phyloP scores from a whole-genome alignment of 1,284 basidiomycete genomes.

The Inonotus hispidus region DNA sequence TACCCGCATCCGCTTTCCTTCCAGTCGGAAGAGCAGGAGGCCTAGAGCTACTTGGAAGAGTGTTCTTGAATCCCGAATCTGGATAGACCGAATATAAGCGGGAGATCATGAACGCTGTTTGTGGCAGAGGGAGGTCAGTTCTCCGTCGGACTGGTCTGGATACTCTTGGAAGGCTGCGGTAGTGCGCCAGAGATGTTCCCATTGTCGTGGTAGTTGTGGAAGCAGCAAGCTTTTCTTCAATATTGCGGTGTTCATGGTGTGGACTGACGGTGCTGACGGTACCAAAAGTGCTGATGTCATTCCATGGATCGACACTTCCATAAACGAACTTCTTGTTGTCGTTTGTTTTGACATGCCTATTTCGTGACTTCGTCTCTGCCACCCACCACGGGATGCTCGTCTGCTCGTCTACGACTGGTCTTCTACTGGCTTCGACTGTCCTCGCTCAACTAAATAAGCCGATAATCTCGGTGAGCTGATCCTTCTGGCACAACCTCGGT shows the following conservation, averaged over 20 bases:
- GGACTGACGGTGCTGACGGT: not conserved
- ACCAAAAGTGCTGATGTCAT: not conserved
- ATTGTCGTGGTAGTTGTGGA: not conserved
- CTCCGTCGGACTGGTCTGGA: not conserved
- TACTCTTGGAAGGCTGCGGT: not conserved
- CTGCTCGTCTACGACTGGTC: too few species aligned
- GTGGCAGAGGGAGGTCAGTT: not conserved
- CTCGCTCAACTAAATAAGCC: too few species aligned
- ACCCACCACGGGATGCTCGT: too few species aligned
- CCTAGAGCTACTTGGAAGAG: conserved; percentile 4
- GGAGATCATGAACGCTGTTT: not conserved
- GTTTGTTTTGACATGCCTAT: too few species aligned
- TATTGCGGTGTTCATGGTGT: not conserved
- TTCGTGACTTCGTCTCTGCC: too few species aligned
- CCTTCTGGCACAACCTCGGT: too few species aligned
- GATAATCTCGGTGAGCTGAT: too few species aligned
- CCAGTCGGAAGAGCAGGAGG: not conserved
- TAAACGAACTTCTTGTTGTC: not conserved
- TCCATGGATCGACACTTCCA: not conserved
- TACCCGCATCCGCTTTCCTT: conserved; percentile 9
- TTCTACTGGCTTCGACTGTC: too few species aligned
- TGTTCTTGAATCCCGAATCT: conserved; percentile 1
- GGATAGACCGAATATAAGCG: not conserved
- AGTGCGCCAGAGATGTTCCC: not conserved
- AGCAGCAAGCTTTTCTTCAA: not conserved